A percentile compares a stretch with the other conserved stretches of the same genome.
Evolutionary conservation across 73 alveolate species (phyloP).

Genomic region (Tetrahymena elliotti): DNA sequence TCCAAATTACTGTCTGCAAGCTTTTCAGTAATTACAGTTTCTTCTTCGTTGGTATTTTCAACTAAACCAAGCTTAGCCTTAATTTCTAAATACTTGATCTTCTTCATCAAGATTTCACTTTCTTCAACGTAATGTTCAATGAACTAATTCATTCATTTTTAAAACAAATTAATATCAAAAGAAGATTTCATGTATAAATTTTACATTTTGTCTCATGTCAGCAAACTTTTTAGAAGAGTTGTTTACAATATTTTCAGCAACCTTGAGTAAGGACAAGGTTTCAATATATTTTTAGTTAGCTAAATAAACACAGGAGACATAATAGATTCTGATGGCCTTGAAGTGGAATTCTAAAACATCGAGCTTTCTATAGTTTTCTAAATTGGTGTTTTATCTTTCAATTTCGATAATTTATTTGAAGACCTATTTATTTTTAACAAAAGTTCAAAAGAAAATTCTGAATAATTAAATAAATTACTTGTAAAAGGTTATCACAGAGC

Average conservation of each 20-base stretch:
- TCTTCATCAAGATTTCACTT: not conserved
- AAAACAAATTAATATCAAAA: too few relatives aligned
- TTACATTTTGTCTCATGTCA: constrained; percentile 4
- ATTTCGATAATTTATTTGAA: constrained; percentile 30
- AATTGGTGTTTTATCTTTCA: constrained; percentile 22
- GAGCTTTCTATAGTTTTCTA: constrained; percentile 10
- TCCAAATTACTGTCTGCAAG: not conserved
- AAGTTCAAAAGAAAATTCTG: not conserved
- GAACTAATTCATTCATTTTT: not conserved
- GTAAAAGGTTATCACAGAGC: constrained; percentile 26
- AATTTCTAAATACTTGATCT: not conserved
- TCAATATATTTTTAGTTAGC: constrained; percentile 29
- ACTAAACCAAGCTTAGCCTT: not conserved
- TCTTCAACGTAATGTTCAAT: not conserved
- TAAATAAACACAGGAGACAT: constrained; percentile 21
- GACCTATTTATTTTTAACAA: not conserved
- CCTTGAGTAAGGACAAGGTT: constrained; percentile 6
- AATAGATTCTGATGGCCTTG: constrained; percentile 26
- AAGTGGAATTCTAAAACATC: constrained; percentile 37
- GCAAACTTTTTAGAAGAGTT: constrained; percentile 21
- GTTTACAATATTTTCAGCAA: constrained; percentile 5
- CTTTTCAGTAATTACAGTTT: not conserved
- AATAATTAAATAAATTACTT: not conserved
- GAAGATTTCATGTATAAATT: not conserved
- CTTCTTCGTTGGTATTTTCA: not conserved